A percentile compares a stretch with the other conserved stretches of the same genome.
phyloP scores from a whole-genome alignment of 495 filamentous ascomycete species.

The Barbatosphaeria neglecta region DNA sequence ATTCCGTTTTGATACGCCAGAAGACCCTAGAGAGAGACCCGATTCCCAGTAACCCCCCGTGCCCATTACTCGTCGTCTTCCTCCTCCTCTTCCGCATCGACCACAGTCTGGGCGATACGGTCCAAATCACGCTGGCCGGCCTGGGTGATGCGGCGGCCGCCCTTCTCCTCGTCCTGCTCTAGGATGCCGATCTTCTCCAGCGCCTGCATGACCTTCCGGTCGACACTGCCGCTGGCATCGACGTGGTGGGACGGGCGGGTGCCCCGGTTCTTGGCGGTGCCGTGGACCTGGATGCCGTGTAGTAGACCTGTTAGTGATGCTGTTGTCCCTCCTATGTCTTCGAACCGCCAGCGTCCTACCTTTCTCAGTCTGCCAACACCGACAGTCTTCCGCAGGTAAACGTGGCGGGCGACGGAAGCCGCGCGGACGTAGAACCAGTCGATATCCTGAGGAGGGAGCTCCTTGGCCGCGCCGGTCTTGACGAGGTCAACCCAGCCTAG shows the following conservation, averaged over 20 bases:
- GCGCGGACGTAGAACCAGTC: conserved; percentile 99
- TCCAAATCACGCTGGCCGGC: conserved; percentile 96
- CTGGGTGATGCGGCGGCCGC: conserved; percentile 93
- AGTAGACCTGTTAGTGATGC: conserved; percentile 9
- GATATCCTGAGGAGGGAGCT: conserved; percentile 91
- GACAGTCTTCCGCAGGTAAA: conserved; percentile 98
- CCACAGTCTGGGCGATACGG: conserved; percentile 37
- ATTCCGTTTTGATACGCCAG: neutral
- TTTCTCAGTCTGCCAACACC: conserved; percentile 75
- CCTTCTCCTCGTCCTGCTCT: conserved; percentile 93
- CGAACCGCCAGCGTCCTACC: neutral
- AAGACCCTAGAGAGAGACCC: neutral
- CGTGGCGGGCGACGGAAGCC: conserved; percentile 88
- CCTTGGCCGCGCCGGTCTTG: conserved; percentile 91
- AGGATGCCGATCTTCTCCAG: conserved; percentile 98
- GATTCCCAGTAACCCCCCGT: neutral
- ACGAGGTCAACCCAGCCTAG: conserved; percentile 99
- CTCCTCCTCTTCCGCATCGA: neutral
- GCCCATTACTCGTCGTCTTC: neutral
- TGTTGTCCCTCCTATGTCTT: neutral
- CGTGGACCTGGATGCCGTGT: conserved; percentile 81
- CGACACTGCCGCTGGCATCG: conserved; percentile 85
- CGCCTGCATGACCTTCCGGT: conserved; percentile 90
- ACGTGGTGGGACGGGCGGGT: conserved; percentile 86
- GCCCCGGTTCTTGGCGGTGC: conserved; percentile 93